Evolutionary conservation across 2,329 filamentous ascomycete species (phyloP), one percentile per base, ranked within the genome.

Genomic region (Cryphonectria naterciae): DNA sequence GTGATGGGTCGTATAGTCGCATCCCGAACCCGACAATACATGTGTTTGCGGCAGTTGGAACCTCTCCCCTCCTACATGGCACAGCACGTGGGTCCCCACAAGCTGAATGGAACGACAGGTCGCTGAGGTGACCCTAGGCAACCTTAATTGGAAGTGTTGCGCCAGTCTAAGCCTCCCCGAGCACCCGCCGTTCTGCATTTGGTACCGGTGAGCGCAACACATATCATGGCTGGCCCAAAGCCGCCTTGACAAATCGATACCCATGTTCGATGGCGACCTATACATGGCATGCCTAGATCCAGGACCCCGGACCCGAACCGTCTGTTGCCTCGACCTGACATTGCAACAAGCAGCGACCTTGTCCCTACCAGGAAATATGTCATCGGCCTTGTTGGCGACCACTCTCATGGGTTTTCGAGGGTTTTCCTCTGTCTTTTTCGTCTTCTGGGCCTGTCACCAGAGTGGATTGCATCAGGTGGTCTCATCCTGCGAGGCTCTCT

Each of bases 401-500:
- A 52, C 37, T 39, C 54, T 60, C 28, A 32, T 32, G 32, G 1
- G 32, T 2, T 32, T 32, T 32, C 4, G 32, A 32, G 32, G 32
- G 32, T 32, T 37, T 49, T 7, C n/a, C 11, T n/a, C 22, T 8
- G n/a, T 8, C 6, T 22, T 49, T 4, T 39, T 39, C 7, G 4
- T 41, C 41, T 62, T 28, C 56, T 37, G 39, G 56, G 70, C 70
- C 70, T 63, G 67, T 63, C 66, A 19, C 15, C 11, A 39, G 17
- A 32, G 54, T 32, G 22, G 56, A 49, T 39, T 70, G 46, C 69
- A 52, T 54, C 41, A 19, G 54, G 60, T 52, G 67, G 58, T 66
- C 67, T 37, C 49, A 70, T 72, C 70, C 70, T 72, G 8, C 67
- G 56, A 70, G 67, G 70, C 70, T 58, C 56, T 60, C 70, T 56